Evolutionary conservation across 805 yeast genomes (phyloP), one percentile per base, ranked within the genome.

Genomic region (Geotrichum ghanense): DNA sequence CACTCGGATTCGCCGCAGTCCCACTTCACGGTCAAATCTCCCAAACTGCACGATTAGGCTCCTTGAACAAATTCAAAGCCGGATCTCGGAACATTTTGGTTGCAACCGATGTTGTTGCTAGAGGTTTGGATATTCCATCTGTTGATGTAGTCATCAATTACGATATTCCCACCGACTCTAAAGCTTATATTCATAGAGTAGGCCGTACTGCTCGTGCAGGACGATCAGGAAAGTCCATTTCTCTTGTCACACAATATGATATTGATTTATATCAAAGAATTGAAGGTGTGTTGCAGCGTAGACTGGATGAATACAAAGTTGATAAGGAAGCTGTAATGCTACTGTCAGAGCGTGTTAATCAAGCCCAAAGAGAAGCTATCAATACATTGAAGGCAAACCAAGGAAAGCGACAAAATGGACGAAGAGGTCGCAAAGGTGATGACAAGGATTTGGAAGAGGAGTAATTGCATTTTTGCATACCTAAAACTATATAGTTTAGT

Each of bases 131-230:
- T 73, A 92, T 92, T 48, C 98, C 97, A 14, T 72, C 78, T 6
- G 98, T 92, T 3, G 92, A 81, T 57, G 70, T 90, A 48, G 97
- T 92, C 23, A 68, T 92, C 25, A 92, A 92, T 62, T 92, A 78
- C 60, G 97, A 90, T 58, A 79, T 92, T 20, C 98, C 98, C 5
- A 87, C 89, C 0, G 96, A 92, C 60, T 84, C 97, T 2, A 95
- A 92, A 59, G 96, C 90, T 51, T 92, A 85, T 56, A 89, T 92
- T 45, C 98, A 92, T 67, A 74, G 98, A 62, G 95, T 90, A 4
- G 98, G 98, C 68, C 85, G 98, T 77, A 90, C 98, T 10, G 98
- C 97, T 4, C 83, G 98, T 75, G 97, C 97, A 2, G 97, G 97
- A 1, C 74, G 94, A 56, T 68, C 72, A 42, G 98, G 98, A 66